These are phyloP conservation scores for Phytopythium kandeliae DNA, from an alignment of 352 stramenopile genomes.

Conservation along the genomic window DNA sequence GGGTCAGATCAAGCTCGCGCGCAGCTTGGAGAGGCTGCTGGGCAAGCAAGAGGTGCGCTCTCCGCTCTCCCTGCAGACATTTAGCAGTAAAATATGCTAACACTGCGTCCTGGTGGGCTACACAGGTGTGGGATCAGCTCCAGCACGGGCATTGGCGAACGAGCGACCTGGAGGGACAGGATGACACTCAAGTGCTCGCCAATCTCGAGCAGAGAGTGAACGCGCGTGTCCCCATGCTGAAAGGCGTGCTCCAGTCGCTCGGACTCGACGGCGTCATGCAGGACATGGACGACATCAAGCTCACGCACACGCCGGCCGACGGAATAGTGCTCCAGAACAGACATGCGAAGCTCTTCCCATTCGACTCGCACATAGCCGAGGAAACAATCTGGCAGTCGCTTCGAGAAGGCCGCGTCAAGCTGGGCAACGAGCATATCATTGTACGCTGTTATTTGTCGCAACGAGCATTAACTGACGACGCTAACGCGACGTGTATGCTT, in stretches of 20 bases:
- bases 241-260: background rate
- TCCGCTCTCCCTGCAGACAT: background rate
- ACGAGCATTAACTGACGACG: no score
- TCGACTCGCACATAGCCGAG: background rate
- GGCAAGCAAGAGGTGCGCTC: background rate
- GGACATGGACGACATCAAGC: background rate
- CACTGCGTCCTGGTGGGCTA: background rate
- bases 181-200: background rate
- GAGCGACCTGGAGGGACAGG: background rate
- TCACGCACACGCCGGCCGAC: background rate
- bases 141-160: background rate
- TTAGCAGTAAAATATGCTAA: background rate
- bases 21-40: conserved; percentile 2
- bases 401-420: background rate
- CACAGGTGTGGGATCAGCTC: conserved; percentile 1
- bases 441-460: no score
- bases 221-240: background rate
- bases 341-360: background rate
- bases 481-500: background rate
- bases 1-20: conserved; percentile 1
- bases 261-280: background rate
- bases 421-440: background rate
- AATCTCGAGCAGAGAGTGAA: background rate
- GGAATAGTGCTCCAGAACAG: background rate
- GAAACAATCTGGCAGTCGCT: background rate